phyloP scores from a whole-genome alignment of 495 filamentous ascomycete genomes.

The Corynascus novoguineensis region DNA sequence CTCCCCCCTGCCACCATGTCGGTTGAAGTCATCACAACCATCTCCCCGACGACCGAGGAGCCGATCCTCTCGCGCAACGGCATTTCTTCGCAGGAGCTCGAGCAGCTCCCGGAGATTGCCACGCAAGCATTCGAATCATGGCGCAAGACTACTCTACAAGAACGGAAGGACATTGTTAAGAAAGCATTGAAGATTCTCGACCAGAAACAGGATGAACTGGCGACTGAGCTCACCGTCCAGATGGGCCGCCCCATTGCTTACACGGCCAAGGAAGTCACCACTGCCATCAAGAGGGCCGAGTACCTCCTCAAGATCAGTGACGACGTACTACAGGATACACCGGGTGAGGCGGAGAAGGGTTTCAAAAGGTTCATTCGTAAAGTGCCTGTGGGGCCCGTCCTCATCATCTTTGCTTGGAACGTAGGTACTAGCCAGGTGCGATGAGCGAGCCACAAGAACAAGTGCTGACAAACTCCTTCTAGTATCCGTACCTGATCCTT shows the following conservation, averaged over 20 bases:
- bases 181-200: constrained; percentile 65
- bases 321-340: constrained; percentile 65
- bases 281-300: constrained; percentile 72
- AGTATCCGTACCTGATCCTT: constrained; percentile 91
- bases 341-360: constrained; percentile 73
- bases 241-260: constrained; percentile 92
- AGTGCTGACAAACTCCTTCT: constrained; percentile 8
- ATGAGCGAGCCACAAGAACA: background rate
- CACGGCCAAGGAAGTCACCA: constrained; percentile 71
- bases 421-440: constrained; percentile 44
- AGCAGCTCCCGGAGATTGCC: constrained; percentile 58
- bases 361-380: constrained; percentile 88
- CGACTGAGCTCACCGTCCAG: constrained; percentile 78
- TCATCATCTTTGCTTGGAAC: constrained; percentile 94
- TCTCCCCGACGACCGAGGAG: constrained; percentile 80
- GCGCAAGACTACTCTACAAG: constrained; percentile 55
- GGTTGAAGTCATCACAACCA: constrained; percentile 75
- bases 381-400: constrained; percentile 73
- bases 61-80: constrained; percentile 70
- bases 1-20: constrained; percentile 51
- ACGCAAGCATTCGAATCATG: constrained; percentile 67
- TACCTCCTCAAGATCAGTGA: constrained; percentile 75
- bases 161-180: constrained; percentile 69
- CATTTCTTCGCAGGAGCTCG: constrained; percentile 59
- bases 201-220: constrained; percentile 71